Evolutionary conservation across 768 basidiomycete species (phyloP), one percentile per base, ranked within the genome.

Genomic region (Phaffia tasmanica): DNA sequence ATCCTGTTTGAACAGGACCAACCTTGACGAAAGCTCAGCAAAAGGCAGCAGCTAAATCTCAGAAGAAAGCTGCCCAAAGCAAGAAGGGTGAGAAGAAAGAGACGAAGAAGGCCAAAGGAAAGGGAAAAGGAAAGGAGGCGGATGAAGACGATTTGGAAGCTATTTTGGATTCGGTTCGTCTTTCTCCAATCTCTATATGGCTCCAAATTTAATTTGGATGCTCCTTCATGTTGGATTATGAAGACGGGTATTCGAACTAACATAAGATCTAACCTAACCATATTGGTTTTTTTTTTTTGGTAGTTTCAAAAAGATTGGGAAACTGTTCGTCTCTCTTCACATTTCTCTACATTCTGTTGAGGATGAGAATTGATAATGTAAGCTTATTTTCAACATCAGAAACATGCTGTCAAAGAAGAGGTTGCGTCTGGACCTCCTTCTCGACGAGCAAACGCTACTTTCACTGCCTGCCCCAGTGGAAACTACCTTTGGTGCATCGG

Each of bases 361-460:
- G n/a, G 18, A 1, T 3, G 56, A 46, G 47, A 23, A 51, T n/a
- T 50, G 30, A 32, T 19, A 49, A 47, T 42, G 14, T 47, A 65
- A 30, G 4, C 19, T 21, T 35, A 23, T 21, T n/a, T 46, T 18
- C 21, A 18, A 19, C 47, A 32, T 29, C 62, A 72, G 70, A 64
- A 60, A 46, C 86, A 90, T 72, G 83, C 80, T 2, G 87, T 89
- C n/a, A 88, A 85, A 0, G 89, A 93, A 74, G 89, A 92, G 74
- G 78, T 87, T 1, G 86, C 86, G 0, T 83, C 86, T 72, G 87
- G 87, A 0, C 88, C 90, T 18, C 90, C 90, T 0, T 85, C 84
- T 58, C 79, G 87, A 58, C 81, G 91, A 51, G 89, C 89, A 0
- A 91, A 88, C 70, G 89, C 89, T 1, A 87, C 88, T 0, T 75